Evolutionary conservation across 148 eudicot species (phyloP), one percentile per base, ranked within the genome.

Genomic region (Agrostemma githago): DNA sequence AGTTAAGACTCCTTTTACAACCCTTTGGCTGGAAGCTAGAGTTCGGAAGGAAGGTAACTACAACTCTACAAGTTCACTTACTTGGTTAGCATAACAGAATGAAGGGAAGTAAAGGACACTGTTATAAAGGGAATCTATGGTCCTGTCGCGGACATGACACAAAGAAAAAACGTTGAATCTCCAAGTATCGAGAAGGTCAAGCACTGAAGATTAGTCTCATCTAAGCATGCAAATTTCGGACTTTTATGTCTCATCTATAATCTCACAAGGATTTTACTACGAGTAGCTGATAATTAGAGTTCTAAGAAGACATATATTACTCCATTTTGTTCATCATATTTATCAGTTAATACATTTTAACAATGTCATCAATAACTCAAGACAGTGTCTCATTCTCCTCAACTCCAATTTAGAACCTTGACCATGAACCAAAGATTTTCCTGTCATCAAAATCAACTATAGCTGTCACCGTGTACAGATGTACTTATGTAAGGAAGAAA

Each of bases 291-390:
- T 26, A 26, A 26, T 26, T 26, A 26, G 34, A 26, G 34, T 26
- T 26, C 34, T 26, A 26, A 26, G 34, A 26, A 26, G 1, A 1
- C 34, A 26, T 26, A 26, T 26, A 26, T 51, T 10, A 8, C 4
- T 51, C 56, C 56, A 15, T 51, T 51, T 14, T 62, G 54, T 8
- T 61, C 54, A 67, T 42, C 39, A 72, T n/a, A 16, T 59, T 17
- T 37, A 51, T 12, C 43, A 68, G 38, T 54, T 63, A 15, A 15
- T n/a, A 66, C 53, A 75, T 44, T 66, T 14, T 42, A 66, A 75
- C 42, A 64, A 54, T 53, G 67, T 57, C 66, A 26, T 26, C 34
- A 26, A 26, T 26, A 26, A 26, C 34, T 26, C 34, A 26, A 41
- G 62, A 51, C 56, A 51, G 34, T 26, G 61, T 59, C 63, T 17